Conservation (phyloP, 2,329 filamentous ascomycete species). For the Cercospora sp. region DNA sequence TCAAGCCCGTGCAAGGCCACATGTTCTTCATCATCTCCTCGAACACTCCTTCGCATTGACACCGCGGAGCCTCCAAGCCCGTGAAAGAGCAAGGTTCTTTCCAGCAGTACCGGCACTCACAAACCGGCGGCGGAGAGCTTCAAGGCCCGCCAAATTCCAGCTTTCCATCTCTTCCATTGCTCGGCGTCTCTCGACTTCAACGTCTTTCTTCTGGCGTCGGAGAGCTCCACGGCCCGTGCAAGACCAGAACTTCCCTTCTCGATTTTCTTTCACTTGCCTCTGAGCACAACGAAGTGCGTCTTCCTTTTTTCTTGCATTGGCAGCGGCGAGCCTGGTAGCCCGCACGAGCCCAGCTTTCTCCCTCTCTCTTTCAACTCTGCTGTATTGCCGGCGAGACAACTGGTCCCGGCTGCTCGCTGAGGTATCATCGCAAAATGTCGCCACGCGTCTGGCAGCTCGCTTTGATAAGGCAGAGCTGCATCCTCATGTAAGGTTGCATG, state of each 20-base stretch:
- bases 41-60: background rate
- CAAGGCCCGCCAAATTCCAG: background rate
- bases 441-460: background rate
- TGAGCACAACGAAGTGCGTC: background rate
- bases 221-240: background rate
- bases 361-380: background rate
- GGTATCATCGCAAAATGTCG: background rate
- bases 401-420: background rate
- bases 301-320: background rate
- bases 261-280: background rate
- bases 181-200: background rate
- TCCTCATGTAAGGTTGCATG: background rate
- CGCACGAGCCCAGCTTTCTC: background rate
- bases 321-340: background rate
- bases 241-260: background rate
- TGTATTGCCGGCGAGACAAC: background rate
- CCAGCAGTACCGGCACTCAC: too few species aligned
- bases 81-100: background rate
- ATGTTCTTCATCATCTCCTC: background rate
- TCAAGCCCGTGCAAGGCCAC: background rate
- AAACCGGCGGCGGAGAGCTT: background rate
- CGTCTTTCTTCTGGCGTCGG: background rate
- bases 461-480: background rate
- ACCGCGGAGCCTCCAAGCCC: background rate
- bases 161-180: background rate